Conservation (phyloP, 2,329 filamentous ascomycete genomes). For the Colletotrichum gloeosporioides region DNA sequence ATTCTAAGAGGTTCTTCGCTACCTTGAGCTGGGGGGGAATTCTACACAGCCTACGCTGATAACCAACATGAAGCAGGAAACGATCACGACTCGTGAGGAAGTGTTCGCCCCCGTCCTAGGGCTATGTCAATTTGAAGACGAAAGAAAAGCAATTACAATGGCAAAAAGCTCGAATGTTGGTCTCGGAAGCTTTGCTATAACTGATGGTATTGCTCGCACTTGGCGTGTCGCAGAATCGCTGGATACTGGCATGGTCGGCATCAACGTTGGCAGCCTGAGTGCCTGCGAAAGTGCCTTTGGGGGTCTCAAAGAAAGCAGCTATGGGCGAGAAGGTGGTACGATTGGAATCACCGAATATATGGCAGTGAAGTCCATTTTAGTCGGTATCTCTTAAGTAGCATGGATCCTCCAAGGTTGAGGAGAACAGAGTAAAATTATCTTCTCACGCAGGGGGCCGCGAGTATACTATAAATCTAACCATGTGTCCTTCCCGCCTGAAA, state of each 20-base stretch:
- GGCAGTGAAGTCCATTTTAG: slow-evolving; percentile 3
- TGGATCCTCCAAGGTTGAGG: no score
- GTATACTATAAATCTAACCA: background rate
- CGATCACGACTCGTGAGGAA: slow-evolving; percentile 34
- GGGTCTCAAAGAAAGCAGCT: slow-evolving; percentile 37
- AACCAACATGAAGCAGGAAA: slow-evolving; percentile 49
- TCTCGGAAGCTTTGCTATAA: slow-evolving; percentile 40
- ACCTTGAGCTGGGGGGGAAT: slow-evolving; percentile 50
- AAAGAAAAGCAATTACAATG: slow-evolving; percentile 41
- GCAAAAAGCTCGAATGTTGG: slow-evolving; percentile 47
- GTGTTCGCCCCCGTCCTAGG: slow-evolving; percentile 36
- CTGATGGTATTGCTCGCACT: slow-evolving; percentile 37
- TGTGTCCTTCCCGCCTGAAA: background rate
- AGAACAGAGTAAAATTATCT: no score
- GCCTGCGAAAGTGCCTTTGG: slow-evolving; percentile 36
- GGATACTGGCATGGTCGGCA: slow-evolving; percentile 71
- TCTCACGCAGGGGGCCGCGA: accelerated
- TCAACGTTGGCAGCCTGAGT: slow-evolving; percentile 49
- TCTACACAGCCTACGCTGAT: slow-evolving; percentile 76
- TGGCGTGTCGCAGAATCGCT: slow-evolving; percentile 56
- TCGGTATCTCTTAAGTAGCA: no score
- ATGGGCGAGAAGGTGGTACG: slow-evolving; percentile 29
- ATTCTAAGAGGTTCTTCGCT: background rate
- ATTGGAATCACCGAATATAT: slow-evolving; percentile 12
- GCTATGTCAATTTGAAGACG: slow-evolving; percentile 36